Percentiles rank a stretch among this genome's conserved stretches.
These are phyloP conservation scores for Colletotrichum sp. DNA, from an alignment of 2,329 filamentous ascomycete species.

Conservation along the genomic window DNA sequence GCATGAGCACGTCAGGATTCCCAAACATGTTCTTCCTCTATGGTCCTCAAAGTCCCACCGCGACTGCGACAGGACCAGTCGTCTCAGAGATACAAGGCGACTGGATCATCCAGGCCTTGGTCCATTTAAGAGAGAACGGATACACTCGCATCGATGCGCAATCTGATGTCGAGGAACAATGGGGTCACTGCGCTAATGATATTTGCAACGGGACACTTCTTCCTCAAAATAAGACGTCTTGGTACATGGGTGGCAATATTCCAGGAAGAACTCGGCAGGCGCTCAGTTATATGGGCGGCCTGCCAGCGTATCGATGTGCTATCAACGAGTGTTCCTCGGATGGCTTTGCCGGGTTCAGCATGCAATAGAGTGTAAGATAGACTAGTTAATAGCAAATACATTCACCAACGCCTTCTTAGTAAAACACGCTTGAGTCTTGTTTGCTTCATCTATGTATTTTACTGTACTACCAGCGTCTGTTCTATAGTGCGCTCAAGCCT, in stretches of 20 bases:
- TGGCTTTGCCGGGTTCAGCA: background rate
- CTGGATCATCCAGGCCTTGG: conserved; percentile 39
- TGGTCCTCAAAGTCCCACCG: conserved; percentile 43
- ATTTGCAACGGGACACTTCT: background rate
- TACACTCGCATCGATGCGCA: conserved; percentile 32
- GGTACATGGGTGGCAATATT: conserved; percentile 46
- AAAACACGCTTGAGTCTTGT: background rate
- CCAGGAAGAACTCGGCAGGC: conserved; percentile 41
- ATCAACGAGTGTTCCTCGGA: background rate
- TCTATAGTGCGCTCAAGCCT: background rate
- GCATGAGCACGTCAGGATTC: conserved; percentile 42
- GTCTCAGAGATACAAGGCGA: conserved; percentile 44
- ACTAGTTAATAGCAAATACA: background rate
- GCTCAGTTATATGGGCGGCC: conserved; percentile 34
- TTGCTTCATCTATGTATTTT: background rate
- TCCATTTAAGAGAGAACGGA: conserved; percentile 30
- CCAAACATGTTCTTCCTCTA: conserved; percentile 52
- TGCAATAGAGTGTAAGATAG: background rate
- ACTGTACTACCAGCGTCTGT: background rate
- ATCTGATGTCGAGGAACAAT: conserved; percentile 31
- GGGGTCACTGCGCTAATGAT: conserved; percentile 20
- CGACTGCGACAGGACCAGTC: conserved; percentile 43
- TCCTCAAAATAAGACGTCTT: conserved; percentile 18
- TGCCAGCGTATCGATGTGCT: conserved; percentile 16
- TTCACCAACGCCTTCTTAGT: background rate